Evolutionary conservation across 2,329 filamentous ascomycete genomes (phyloP).

Genomic region (Cladosporium sp.): DNA sequence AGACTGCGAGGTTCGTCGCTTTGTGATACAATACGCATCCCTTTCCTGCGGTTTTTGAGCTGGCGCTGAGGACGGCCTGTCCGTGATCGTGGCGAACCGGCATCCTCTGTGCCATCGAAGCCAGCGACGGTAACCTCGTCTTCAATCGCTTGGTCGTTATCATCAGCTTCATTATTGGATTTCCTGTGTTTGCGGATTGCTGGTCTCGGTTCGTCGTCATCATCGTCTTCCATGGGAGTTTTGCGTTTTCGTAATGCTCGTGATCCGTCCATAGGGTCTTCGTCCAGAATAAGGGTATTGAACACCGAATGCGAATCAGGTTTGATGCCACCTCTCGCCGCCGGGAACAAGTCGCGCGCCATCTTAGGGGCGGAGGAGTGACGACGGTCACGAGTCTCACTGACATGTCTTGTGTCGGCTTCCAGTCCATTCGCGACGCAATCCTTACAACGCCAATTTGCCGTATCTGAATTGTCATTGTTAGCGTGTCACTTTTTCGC

Average conservation of each 20-base stretch:
- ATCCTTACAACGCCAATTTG: slow-evolving; percentile 59
- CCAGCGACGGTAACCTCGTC: slow-evolving; percentile 17
- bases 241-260: slow-evolving; percentile 76
- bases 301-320: slow-evolving; percentile 74
- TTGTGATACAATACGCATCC: slow-evolving; percentile 26
- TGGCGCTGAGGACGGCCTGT: slow-evolving; percentile 53
- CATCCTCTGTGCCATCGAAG: slow-evolving; percentile 19
- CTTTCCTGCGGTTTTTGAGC: slow-evolving; percentile 43
- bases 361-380: slow-evolving; percentile 62
- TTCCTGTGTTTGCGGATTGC: slow-evolving; percentile 40
- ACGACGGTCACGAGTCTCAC: slow-evolving; percentile 38
- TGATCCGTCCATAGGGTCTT: slow-evolving; percentile 70
- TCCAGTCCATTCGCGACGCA: slow-evolving; percentile 52
- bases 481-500: slow-evolving; percentile 20
- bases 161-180: slow-evolving; percentile 27
- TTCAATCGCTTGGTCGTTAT: slow-evolving; percentile 15
- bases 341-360: slow-evolving; percentile 64
- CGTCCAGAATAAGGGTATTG: slow-evolving; percentile 66
- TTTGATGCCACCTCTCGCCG: slow-evolving; percentile 60
- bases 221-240: slow-evolving; percentile 62
- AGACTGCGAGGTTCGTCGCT: slow-evolving; percentile 41
- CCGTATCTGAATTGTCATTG: slow-evolving; percentile 43
- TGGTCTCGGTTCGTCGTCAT: slow-evolving; percentile 31
- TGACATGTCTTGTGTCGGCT: slow-evolving; percentile 38
- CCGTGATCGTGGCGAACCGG: slow-evolving; percentile 29